phyloP scores from a whole-genome alignment of 1,284 basidiomycete genomes.

The Cystobasidium slooffiae region DNA sequence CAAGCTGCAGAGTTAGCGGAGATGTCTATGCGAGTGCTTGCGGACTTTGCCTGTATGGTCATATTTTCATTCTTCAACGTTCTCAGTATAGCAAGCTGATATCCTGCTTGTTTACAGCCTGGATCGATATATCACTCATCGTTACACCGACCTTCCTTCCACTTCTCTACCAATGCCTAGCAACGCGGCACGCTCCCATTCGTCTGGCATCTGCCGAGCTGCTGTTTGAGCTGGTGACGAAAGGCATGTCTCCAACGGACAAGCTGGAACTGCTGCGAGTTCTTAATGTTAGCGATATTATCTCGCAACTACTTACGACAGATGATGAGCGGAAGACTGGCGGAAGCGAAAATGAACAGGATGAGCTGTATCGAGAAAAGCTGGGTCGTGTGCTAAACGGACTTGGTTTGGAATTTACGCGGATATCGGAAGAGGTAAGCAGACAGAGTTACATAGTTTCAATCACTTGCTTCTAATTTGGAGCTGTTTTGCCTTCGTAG shows the following conservation, averaged over 20 bases:
- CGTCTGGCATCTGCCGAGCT: constrained; percentile 82
- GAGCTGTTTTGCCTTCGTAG: constrained; percentile 60
- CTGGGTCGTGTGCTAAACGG: constrained; percentile 83
- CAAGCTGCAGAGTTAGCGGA: constrained; percentile 79
- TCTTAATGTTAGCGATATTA: constrained; percentile 77
- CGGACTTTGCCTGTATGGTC: constrained; percentile 85
- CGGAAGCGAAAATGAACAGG: constrained; percentile 55
- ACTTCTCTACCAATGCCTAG: constrained; percentile 79
- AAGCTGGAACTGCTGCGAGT: constrained; percentile 90
- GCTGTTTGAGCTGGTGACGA: constrained; percentile 79
- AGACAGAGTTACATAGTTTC: too few species aligned
- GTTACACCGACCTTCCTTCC: constrained; percentile 88
- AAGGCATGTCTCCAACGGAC: constrained; percentile 90
- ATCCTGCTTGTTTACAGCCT: constrained; percentile 64
- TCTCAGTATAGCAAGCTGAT: background rate
- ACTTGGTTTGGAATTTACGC: constrained; percentile 81
- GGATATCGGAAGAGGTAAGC: constrained; percentile 77
- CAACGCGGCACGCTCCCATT: constrained; percentile 63
- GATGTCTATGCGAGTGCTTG: constrained; percentile 86
- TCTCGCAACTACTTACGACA: constrained; percentile 76
- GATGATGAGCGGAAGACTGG: constrained; percentile 59
- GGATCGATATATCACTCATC: constrained; percentile 96
- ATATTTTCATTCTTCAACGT: background rate
- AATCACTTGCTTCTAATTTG: too few species aligned
- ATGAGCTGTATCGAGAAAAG: constrained; percentile 85